Percentiles rank a stretch among this genome's conserved stretches.
Conservation (phyloP, 1,139 yeast genomes). For the Lodderomyces oxycetoniae region DNA sequence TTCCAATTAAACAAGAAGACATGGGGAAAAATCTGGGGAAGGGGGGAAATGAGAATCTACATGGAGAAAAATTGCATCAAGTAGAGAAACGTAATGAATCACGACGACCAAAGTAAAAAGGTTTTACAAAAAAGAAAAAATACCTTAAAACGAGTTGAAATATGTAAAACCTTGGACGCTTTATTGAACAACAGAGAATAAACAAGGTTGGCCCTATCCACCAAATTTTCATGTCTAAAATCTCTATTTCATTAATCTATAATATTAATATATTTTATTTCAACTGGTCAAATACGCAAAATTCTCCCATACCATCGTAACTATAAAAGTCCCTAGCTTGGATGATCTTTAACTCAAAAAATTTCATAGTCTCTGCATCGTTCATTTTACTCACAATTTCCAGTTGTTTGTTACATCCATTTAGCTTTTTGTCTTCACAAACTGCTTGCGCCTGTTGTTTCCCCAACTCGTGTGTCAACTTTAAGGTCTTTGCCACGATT, state of each 20-base stretch:
- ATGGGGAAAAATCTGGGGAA: no score
- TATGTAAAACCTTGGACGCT: no score
- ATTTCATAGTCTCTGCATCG: slow-evolving; percentile 34
- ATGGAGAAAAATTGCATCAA: no score
- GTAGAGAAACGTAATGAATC: no score
- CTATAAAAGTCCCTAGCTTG: slow-evolving; percentile 30
- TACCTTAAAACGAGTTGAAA: no score
- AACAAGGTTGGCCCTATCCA: not conserved
- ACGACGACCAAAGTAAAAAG: no score
- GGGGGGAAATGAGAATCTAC: no score
- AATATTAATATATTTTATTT: no score
- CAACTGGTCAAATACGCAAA: no score
- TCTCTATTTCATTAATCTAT: not conserved
- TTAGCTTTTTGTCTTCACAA: not conserved
- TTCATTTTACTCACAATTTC: slow-evolving; percentile 29
- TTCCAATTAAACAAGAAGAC: no score
- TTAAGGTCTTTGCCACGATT: slow-evolving; percentile 45
- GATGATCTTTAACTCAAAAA: slow-evolving; percentile 39
- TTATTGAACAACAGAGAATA: no score
- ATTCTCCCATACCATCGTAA: slow-evolving; percentile 22
- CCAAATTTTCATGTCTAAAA: not conserved
- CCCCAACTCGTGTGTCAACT: slow-evolving; percentile 33
- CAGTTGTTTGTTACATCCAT: slow-evolving; percentile 1
- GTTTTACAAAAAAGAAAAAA: no score
- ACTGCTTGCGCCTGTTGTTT: slow-evolving; percentile 12